Evolutionary conservation across 352 stramenopile genomes (phyloP), one percentile per base, ranked within the genome.

Genomic region (Globisporangium perplexum): DNA sequence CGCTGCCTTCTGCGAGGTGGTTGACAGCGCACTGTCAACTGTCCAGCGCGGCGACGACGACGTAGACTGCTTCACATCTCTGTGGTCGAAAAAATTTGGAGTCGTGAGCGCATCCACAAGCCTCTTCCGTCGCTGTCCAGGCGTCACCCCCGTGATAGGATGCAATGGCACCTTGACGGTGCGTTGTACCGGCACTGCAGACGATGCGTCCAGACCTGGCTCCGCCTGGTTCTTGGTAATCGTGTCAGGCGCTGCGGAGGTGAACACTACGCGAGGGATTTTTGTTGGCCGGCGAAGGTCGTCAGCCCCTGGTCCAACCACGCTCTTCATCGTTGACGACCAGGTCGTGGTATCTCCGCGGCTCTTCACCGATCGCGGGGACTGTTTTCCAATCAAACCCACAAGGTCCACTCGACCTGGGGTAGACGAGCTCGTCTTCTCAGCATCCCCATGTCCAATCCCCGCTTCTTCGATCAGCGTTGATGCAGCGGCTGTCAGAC

Each of bases 401-500:
- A 23, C 26, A 39, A 11, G 24, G 23, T 70, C 65, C 12, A 53
- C 38, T 31, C 50, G 51, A 55, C 47, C 48, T 48, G 20, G n/a
- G 17, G 63, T 28, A 7, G 58, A 38, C 17, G 7, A 50, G 54
- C 24, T 49, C n/a, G 28, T 47, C 31, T 45, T 39, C n/a, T 54
- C 55, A 28, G 51, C 20, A 7, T 4, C 48, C 30, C 62, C 52
- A 41, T 65, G 54, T 6, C 61, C 49, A 10, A 89, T 53, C 6
- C 69, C 72, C 0, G 80, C 69, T 63, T 91, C 84, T 18, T 71
- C 57, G 0, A 71, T 44, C 20, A 90, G 59, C 17, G 71, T 63
- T 35, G 77, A 72, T 1, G 86, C 86, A 30, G 81, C 68, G 8
- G 74, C 50, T 0, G 59, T 56, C 47, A 94, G 60, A n/a, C 84